Evolutionary conservation across 2,329 filamentous ascomycete genomes (phyloP), one percentile per base, ranked within the genome.

Genomic region (Claviceps lovelessii): DNA sequence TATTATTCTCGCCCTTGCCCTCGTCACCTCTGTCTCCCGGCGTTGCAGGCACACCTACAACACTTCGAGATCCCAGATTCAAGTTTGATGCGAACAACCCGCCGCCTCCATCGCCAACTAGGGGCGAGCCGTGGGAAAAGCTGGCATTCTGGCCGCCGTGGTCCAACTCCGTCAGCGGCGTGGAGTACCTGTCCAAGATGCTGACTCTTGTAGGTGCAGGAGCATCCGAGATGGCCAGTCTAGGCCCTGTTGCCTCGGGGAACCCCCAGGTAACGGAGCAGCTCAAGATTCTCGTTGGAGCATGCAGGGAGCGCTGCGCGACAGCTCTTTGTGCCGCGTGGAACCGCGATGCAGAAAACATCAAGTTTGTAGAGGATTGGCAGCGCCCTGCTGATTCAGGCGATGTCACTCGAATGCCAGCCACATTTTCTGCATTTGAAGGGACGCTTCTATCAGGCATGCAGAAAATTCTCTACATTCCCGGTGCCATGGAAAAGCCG

Each of bases 81-180:
- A 86, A 84, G 54, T 81, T 95, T 57, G 89, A 95, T 64, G 76
- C 81, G 0, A 85, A 80, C 64, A 90, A 87, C 58, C 73, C 88
- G 2, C 90, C 89, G 1, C 82, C 84, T 11, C 83, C 85, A 1
- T 88, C 86, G 0, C 88, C 89, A 0, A 87, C 78, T 61, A 80
- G 80, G 48, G 91, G 90, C 6, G 89, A 95, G 62, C 73, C 84
- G 0, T 97, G 90, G 89, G 93, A 97, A 65, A 86, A 91, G 71
- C 82, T 93, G 68, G 91, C 90, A 0, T 98, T 97, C 69, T 97
- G 91, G 90, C 90, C 91, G 4, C 93, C 91, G 0, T 85, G 87
- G 71, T 87, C 90, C 2, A 97, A 96, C 65, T 90, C 90, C 0
- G 73, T 97, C 29, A 94, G 90, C 56, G 91, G 88, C n/a, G 88